These are phyloP conservation scores for Penicillium pancosmium DNA, from an alignment of 495 filamentous ascomycete genomes.

Conservation along the genomic window DNA sequence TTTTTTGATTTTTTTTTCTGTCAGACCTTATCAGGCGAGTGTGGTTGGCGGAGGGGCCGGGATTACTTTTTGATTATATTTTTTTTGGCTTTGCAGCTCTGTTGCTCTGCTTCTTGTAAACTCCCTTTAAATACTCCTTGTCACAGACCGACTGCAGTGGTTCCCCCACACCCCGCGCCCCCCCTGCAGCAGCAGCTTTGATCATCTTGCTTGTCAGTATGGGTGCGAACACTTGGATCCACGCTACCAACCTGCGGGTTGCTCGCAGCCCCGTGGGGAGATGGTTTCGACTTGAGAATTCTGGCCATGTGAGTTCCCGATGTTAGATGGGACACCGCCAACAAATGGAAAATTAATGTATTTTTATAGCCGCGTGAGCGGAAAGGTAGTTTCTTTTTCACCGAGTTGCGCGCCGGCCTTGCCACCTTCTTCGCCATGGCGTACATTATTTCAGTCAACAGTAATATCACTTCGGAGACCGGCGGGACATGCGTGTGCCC, in stretches of 20 bases:
- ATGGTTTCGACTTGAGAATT: constrained; percentile 75
- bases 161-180: constrained; percentile 15
- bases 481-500: constrained; percentile 80
- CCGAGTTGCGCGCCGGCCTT: constrained; percentile 75
- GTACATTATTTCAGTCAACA: constrained; percentile 78
- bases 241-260: constrained; percentile 55
- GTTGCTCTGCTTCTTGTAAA: constrained; percentile 7
- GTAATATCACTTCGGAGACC: constrained; percentile 63
- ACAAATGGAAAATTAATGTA: neutral
- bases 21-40: constrained; percentile 22
- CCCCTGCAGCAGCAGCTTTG: neutral
- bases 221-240: constrained; percentile 49
- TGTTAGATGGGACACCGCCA: neutral
- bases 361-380: constrained; percentile 58
- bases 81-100: constrained; percentile 7
- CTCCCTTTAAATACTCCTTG: constrained; percentile 12
- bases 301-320: constrained; percentile 63
- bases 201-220: constrained; percentile 17
- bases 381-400: constrained; percentile 76
- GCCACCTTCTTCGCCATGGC: constrained; percentile 90
- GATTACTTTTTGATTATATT: constrained; percentile 13
- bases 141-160: constrained; percentile 10
- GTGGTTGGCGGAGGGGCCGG: constrained; percentile 26
- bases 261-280: constrained; percentile 63
- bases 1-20: constrained; percentile 18